Evolutionary conservation across 176 grass and related monocot species (phyloP).

Genomic region (Bolboschoenus planiculmis): DNA sequence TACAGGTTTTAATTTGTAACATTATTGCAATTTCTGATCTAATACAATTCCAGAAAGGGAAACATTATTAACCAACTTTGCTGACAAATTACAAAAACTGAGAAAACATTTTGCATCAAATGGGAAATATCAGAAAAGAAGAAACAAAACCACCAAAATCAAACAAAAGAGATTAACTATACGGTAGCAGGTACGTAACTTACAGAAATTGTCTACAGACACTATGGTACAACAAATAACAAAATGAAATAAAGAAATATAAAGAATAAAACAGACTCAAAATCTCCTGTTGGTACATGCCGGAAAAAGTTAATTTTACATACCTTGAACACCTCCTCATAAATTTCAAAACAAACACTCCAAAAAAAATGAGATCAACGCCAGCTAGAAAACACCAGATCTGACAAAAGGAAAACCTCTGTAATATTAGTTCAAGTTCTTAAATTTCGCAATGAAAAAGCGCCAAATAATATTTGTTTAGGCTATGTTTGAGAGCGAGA

Average conservation of each 20-base stretch:
- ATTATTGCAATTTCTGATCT: background rate
- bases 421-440: background rate
- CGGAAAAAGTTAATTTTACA: constrained; percentile 16
- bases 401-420: background rate
- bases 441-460: background rate
- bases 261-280: constrained; percentile 23
- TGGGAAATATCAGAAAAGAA: background rate
- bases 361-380: background rate
- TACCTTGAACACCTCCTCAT: background rate
- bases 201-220: background rate
- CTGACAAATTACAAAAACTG: background rate
- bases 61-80: background rate
- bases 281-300: constrained; percentile 14
- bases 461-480: background rate
- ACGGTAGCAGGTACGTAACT: background rate
- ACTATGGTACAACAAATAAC: constrained; percentile 18
- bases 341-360: background rate
- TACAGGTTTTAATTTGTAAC: background rate
- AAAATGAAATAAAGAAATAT: constrained; percentile 25
- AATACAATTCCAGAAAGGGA: background rate
- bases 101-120: background rate
- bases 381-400: constrained; percentile 8
- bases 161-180: background rate
- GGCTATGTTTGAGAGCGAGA: background rate
- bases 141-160: background rate